Evolutionary conservation across 805 yeast genomes (phyloP).

Genomic region (Hermanozyma aechmeae): DNA sequence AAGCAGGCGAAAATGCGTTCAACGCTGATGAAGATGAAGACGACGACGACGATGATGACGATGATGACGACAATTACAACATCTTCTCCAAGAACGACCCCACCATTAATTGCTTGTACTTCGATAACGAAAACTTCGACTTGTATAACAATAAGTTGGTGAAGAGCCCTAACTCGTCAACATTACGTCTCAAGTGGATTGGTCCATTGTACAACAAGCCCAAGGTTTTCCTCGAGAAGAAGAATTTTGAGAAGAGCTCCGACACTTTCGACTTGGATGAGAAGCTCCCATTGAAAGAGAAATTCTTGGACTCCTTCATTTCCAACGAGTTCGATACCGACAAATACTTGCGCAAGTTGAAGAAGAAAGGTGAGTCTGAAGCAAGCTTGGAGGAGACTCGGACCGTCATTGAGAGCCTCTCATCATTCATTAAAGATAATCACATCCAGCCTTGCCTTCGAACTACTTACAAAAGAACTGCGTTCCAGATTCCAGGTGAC

Average conservation of each 20-base stretch:
- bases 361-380: conserved; percentile 48
- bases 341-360: conserved; percentile 51
- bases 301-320: conserved; percentile 68
- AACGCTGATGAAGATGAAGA: conserved; percentile 42
- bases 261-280: conserved; percentile 51
- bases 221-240: conserved; percentile 75
- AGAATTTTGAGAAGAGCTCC: conserved; percentile 47
- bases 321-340: conserved; percentile 38
- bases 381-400: conserved; percentile 43
- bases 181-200: conserved; percentile 83
- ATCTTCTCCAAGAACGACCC: conserved; percentile 37
- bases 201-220: conserved; percentile 74
- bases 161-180: conserved; percentile 60
- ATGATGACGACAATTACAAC: conserved; percentile 8
- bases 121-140: conserved; percentile 77
- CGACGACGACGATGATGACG: conserved; percentile 38
- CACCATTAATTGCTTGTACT: conserved; percentile 74
- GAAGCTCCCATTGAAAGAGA: conserved; percentile 66
- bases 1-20: conserved; percentile 34
- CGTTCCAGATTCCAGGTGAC: conserved; percentile 97
- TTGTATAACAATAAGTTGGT: conserved; percentile 77
- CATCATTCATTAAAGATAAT: conserved; percentile 52
- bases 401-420: conserved; percentile 49
- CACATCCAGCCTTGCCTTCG: conserved; percentile 80
- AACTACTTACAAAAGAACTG: conserved; percentile 82